These are phyloP conservation scores for Cercospora sp. DNA, from an alignment of 2,329 filamentous ascomycete genomes.

Conservation along the genomic window DNA sequence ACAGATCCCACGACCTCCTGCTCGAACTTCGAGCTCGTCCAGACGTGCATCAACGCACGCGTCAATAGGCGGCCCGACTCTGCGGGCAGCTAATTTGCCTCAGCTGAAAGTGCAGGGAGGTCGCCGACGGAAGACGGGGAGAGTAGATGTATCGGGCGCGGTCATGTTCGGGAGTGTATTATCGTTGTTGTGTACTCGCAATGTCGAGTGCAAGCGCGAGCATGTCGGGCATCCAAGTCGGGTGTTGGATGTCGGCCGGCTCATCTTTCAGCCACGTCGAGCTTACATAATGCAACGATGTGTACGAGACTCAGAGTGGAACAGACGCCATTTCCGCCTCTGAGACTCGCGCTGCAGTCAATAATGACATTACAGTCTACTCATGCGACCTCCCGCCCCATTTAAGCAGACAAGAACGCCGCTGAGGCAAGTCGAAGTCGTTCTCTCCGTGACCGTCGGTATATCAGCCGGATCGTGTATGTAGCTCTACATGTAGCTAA, in stretches of 20 bases:
- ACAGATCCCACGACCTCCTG: background rate
- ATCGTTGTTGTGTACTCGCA: background rate
- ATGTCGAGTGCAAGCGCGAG: background rate
- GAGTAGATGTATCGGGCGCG: background rate
- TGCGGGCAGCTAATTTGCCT: background rate
- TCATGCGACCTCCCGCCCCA: too few relatives aligned
- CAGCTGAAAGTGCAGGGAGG: background rate
- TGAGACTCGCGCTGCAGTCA: too few relatives aligned
- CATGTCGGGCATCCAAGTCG: background rate
- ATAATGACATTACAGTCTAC: too few relatives aligned
- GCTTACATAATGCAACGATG: background rate
- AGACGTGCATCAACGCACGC: conserved; percentile 1
- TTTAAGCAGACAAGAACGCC: too few relatives aligned
- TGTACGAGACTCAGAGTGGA: too few relatives aligned
- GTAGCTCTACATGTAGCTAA: too few relatives aligned
- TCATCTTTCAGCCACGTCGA: background rate
- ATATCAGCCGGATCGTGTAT: background rate
- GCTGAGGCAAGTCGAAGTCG: too few relatives aligned
- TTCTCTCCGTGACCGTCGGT: background rate
- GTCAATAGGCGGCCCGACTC: background rate
- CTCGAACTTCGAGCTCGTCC: background rate
- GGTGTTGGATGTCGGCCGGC: background rate
- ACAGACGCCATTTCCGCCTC: background rate
- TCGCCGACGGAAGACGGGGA: background rate
- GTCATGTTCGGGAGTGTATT: background rate